Percentiles rank a stretch among this genome's conserved stretches.
Conservation (phyloP, 2,329 filamentous ascomycete genomes). For the Aspergillus caelatus region DNA sequence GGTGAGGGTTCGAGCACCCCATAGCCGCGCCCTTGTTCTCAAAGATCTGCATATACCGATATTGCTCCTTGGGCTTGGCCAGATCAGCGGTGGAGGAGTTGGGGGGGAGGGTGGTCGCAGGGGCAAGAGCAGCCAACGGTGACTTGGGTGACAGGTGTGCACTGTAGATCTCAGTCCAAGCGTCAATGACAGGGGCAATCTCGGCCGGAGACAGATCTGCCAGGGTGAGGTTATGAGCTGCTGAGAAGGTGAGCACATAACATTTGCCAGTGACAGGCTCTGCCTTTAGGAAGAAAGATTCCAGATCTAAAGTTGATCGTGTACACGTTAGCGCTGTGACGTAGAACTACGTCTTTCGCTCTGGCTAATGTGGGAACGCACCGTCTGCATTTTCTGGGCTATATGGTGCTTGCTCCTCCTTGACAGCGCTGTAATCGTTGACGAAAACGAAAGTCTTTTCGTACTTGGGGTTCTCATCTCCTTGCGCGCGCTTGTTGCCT, state of each 20-base stretch:
- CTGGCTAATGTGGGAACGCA: conserved; percentile 31
- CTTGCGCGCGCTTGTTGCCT: conserved; percentile 83
- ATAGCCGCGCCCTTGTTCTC: conserved; percentile 98
- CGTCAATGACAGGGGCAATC: conserved; percentile 81
- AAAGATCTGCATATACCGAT: conserved; percentile 98
- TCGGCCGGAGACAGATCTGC: conserved; percentile 80
- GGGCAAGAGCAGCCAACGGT: conserved; percentile 58
- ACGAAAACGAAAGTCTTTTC: conserved; percentile 89
- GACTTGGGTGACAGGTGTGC: conserved; percentile 75
- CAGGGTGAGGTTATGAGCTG: conserved; percentile 86
- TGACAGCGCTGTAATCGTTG: conserved; percentile 97
- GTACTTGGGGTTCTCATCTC: conserved; percentile 84
- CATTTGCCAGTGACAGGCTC: conserved; percentile 91
- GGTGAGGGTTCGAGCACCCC: conserved; percentile 98
- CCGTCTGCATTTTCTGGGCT: conserved; percentile 54
- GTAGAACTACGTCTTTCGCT: background rate
- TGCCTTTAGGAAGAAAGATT: conserved; percentile 76
- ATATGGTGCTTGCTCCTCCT: conserved; percentile 88
- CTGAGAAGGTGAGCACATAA: conserved; percentile 94
- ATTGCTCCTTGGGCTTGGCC: conserved; percentile 68
- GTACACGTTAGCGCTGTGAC: background rate
- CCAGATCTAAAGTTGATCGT: conserved; percentile 58
- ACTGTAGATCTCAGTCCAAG: conserved; percentile 90
- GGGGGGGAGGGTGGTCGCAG: conserved; percentile 51
- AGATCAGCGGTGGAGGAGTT: conserved; percentile 49